phyloP scores from a whole-genome alignment of 768 basidiomycete genomes.

The Lentinula sp. region DNA sequence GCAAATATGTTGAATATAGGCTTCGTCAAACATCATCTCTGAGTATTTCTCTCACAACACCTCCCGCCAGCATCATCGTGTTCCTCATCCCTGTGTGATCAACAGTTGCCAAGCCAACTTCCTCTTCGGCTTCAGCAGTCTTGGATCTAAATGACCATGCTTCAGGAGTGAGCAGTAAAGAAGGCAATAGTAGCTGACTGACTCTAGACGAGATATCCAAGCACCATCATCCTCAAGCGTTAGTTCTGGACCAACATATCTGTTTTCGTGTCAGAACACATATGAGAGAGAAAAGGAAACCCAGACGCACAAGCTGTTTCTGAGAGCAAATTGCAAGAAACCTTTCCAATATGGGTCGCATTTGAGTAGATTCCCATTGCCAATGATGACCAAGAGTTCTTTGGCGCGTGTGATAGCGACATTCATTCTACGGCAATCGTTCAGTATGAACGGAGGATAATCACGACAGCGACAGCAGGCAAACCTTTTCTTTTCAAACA shows the following conservation, averaged over 20 bases:
- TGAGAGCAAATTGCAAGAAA: slow-evolving; percentile 39
- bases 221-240: slow-evolving; percentile 39
- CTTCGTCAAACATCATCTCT: slow-evolving; percentile 13
- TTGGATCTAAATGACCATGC: slow-evolving; percentile 13
- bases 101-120: slow-evolving; percentile 19
- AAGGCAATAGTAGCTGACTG: slow-evolving; percentile 11
- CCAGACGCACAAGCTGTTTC: slow-evolving; percentile 36
- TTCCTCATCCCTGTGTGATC: slow-evolving; percentile 1
- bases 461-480: background rate
- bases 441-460: background rate
- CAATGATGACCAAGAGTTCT: slow-evolving; percentile 43
- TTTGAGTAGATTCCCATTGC: slow-evolving; percentile 34
- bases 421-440: slow-evolving; percentile 34
- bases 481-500: slow-evolving; percentile 41
- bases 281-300: background rate
- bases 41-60: slow-evolving; percentile 26
- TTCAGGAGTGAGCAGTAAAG: slow-evolving; percentile 11
- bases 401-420: slow-evolving; percentile 50
- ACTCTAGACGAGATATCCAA: slow-evolving; percentile 44
- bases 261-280: slow-evolving; percentile 11
- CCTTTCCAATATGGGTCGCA: slow-evolving; percentile 46
- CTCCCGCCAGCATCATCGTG: slow-evolving; percentile 20
- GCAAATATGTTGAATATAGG: background rate
- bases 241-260: slow-evolving; percentile 39
- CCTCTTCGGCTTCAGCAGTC: slow-evolving; percentile 19